These are phyloP conservation scores for Aspergillus sparsus DNA, from an alignment of 495 filamentous ascomycete genomes.

Conservation along the genomic window DNA sequence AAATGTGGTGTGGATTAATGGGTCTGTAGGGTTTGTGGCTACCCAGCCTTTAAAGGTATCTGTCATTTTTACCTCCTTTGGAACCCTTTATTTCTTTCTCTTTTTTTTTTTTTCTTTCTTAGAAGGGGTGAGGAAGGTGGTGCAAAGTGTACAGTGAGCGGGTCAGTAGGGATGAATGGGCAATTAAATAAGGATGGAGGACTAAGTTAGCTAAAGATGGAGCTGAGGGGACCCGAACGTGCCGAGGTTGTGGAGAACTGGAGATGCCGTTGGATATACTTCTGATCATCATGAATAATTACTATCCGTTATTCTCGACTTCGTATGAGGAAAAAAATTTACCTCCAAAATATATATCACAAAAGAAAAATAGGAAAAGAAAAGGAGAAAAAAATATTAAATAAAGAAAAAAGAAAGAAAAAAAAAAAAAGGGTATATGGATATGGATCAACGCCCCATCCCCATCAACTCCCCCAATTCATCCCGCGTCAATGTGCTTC, in stretches of 20 bases:
- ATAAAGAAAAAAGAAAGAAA: conserved; percentile 2
- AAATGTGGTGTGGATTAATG: conserved; percentile 71
- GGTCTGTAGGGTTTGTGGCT: conserved; percentile 65
- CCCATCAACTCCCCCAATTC: conserved; percentile 67
- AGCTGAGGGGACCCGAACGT: background rate
- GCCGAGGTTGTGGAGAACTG: conserved; percentile 9
- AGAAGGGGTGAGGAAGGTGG: background rate
- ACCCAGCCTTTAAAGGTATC: conserved; percentile 80
- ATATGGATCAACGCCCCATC: conserved; percentile 26
- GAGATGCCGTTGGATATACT: conserved; percentile 3
- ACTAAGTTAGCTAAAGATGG: too few species aligned
- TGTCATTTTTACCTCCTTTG: background rate
- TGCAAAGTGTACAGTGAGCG: background rate
- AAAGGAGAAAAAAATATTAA: background rate
- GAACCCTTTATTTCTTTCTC: background rate
- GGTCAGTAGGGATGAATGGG: too few species aligned
- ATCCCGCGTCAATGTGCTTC: conserved; percentile 72
- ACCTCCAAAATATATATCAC: background rate
- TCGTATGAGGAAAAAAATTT: background rate
- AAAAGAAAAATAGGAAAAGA: conserved; percentile 13
- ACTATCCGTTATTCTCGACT: background rate
- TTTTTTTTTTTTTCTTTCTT: conserved; percentile 12
- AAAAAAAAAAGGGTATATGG: conserved; percentile 17
- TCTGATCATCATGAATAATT: background rate
- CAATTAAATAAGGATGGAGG: background rate